phyloP scores from a whole-genome alignment of 306 rosid species.

The Inga laurina region DNA sequence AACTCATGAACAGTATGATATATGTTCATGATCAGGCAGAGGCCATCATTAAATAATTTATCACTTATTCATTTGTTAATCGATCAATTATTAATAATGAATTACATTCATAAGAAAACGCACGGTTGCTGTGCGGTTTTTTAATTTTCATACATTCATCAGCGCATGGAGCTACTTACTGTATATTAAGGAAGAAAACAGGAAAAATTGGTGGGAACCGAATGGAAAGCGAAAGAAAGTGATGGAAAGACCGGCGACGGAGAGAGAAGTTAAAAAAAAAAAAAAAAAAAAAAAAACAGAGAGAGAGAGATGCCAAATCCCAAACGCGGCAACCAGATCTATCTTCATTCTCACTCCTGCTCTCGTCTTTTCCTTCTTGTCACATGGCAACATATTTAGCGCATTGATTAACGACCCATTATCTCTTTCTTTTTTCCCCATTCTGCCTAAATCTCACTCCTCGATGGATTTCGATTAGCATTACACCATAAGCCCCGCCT shows the following conservation, averaged over 20 bases:
- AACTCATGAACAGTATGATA: neutral
- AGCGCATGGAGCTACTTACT: neutral
- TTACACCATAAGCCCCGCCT: constrained; percentile 13
- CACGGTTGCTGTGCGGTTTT: neutral
- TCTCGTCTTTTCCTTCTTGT: neutral
- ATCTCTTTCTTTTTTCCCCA: neutral
- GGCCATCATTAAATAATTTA: neutral
- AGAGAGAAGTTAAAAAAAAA: neutral
- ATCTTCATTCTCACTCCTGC: neutral
- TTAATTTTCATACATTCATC: neutral
- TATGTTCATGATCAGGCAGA: neutral
- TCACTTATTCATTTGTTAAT: neutral
- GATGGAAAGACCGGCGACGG: neutral
- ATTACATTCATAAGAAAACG: neutral
- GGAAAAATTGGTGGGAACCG: neutral
- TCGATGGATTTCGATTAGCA: constrained; percentile 37
- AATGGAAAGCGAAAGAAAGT: neutral
- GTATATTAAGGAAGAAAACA: neutral
- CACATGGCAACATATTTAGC: constrained; percentile 23
- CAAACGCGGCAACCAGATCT: neutral
- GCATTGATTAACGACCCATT: constrained; percentile 20
- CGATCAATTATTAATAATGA: neutral
- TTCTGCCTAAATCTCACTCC: constrained; percentile 19
- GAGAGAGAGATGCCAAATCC: neutral
- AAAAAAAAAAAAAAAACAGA: neutral